Percentiles rank a stretch among this genome's conserved stretches.
Evolutionary conservation across 441 rosid species (phyloP).

Genomic region (Lepidium campestre): DNA sequence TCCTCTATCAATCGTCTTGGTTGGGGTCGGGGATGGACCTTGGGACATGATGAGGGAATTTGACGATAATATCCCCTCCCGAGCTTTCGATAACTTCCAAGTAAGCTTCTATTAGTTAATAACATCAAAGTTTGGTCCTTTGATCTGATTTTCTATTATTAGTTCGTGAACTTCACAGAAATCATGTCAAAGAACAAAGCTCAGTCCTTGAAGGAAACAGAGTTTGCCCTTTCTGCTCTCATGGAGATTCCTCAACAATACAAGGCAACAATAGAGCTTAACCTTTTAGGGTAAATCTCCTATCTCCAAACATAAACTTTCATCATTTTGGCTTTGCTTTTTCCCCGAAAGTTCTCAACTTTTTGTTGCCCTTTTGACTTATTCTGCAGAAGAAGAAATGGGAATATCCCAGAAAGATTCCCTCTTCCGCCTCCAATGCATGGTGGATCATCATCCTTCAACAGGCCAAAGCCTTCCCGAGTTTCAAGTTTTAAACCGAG

Average conservation of each 20-base stretch:
- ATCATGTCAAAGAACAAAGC: constrained; percentile 59
- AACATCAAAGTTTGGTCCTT: neutral
- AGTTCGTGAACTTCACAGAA: constrained; percentile 76
- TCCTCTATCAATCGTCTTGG: constrained; percentile 65
- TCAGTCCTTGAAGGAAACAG: constrained; percentile 48
- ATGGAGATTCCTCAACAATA: constrained; percentile 81
- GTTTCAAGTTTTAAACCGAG: constrained; percentile 50
- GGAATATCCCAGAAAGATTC: constrained; percentile 49
- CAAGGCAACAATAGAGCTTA: constrained; percentile 64
- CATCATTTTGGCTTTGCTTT: neutral
- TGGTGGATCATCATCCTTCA: constrained; percentile 38
- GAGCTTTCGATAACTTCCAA: constrained; percentile 80
- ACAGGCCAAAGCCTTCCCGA: constrained; percentile 31
- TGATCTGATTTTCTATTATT: constrained; percentile 12
- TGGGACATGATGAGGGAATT: constrained; percentile 84
- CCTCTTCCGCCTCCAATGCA: constrained; percentile 80
- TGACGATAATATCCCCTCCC: constrained; percentile 69
- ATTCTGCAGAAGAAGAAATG: constrained; percentile 38
- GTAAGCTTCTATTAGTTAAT: constrained; percentile 18
- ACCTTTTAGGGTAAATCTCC: constrained; percentile 63
- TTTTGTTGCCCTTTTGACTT: neutral
- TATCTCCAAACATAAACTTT: neutral
- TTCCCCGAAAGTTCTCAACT: neutral
- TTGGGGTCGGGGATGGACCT: constrained; percentile 85
- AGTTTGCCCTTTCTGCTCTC: constrained; percentile 67